These are phyloP conservation scores for Rehmannia glutinosa DNA, from an alignment of 257 asterid species.

Conservation along the genomic window DNA sequence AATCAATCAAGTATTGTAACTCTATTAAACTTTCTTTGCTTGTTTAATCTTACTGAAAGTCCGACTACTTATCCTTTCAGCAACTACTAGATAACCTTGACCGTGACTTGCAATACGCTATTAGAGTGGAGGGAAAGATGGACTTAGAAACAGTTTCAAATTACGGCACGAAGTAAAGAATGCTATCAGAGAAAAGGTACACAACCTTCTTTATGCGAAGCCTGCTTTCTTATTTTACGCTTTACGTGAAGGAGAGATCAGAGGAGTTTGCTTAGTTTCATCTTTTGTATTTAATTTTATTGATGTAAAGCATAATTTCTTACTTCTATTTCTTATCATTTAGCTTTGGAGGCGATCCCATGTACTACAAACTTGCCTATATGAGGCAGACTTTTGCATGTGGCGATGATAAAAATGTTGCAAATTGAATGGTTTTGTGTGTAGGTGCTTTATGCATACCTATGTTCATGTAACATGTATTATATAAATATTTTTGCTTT, in stretches of 20 bases:
- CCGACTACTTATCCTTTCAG: conserved; percentile 36
- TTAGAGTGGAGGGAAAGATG: conserved; percentile 89
- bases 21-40: conserved; percentile 1
- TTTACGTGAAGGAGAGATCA: conserved; percentile 1
- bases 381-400: conserved; percentile 1
- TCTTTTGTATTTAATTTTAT: background rate
- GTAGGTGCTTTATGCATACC: background rate
- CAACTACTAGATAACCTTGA: conserved; percentile 84
- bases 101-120: conserved; percentile 97
- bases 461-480: background rate
- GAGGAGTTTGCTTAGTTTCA: conserved; percentile 2
- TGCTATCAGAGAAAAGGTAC: conserved; percentile 83
- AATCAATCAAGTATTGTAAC: conserved; percentile 4
- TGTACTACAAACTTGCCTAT: background rate
- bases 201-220: conserved; percentile 16
- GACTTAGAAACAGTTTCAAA: conserved; percentile 71
- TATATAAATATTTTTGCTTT: conserved; percentile 6
- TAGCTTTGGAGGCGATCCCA: background rate
- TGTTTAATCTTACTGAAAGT: conserved; percentile 20
- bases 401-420: background rate
- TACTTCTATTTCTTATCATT: conserved; percentile 10
- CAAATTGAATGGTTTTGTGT: conserved; percentile 1
- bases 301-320: background rate
- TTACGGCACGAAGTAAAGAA: conserved; percentile 86
- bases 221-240: conserved; percentile 14